Conservation (phyloP, 1,284 basidiomycete species). For the Pseudozyma tsukubaensis region DNA sequence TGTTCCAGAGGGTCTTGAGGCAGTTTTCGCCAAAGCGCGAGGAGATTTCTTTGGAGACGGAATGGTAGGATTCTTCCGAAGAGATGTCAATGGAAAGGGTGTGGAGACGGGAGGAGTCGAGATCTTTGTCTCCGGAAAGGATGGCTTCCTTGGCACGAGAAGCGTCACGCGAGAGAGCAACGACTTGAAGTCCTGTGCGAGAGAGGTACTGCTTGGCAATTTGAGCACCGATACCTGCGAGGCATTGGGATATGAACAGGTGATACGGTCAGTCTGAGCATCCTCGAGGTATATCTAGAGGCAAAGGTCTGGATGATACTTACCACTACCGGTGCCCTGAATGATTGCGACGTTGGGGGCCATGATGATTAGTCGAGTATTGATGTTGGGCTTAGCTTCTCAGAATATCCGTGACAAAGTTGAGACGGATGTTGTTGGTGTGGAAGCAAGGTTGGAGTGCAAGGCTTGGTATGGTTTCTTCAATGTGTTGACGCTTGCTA, state of each 20-base stretch:
- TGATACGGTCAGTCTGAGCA: not conserved
- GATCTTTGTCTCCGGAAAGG: constrained; percentile 41
- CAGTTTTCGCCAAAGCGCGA: constrained; percentile 69
- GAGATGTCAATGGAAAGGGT: constrained; percentile 70
- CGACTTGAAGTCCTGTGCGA: constrained; percentile 70
- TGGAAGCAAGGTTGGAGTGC: not conserved
- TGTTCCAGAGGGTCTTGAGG: constrained; percentile 71
- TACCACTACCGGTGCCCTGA: constrained; percentile 55
- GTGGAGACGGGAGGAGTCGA: constrained; percentile 66
- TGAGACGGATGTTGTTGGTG: not conserved
- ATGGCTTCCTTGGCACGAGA: constrained; percentile 64
- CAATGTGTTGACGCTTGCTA: not conserved
- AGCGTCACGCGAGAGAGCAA: constrained; percentile 70
- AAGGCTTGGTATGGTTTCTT: not conserved
- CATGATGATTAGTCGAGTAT: constrained; percentile 12
- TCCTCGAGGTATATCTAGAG: not conserved
- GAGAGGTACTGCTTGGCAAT: constrained; percentile 64
- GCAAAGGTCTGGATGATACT: not conserved
- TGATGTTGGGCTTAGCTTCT: no score
- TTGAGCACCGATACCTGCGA: constrained; percentile 53
- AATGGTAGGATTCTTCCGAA: constrained; percentile 68
- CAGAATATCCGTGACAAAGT: not conserved
- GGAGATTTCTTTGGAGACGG: constrained; percentile 68
- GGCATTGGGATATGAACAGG: no score
- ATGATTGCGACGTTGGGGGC: constrained; percentile 60